Base-by-base conservation (phyloP, 2,329 filamentous ascomycete genomes). In the Arthrobotrys conoides region DNA sequence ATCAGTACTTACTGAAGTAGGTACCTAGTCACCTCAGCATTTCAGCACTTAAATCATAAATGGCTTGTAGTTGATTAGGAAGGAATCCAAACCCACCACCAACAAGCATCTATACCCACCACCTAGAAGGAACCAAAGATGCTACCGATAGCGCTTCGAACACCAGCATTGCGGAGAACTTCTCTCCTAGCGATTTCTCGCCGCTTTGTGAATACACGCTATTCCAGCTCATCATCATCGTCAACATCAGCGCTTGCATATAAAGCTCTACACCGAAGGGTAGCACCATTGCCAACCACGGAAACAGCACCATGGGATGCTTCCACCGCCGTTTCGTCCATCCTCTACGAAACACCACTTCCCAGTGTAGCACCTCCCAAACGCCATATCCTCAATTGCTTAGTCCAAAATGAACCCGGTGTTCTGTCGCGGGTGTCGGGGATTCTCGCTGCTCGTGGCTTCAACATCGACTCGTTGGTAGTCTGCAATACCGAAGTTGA, bases 401-500 rank as follows among this genome's bases (percentile, higher is more conserved):
- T 99, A 80, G 96, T 99, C 79, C 96, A 99, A 86, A 99, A 99
- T 87, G 96, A 99, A 87, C 96, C 96, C 12, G 96, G 96, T 87
- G 96, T 99, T 72, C 88, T 99, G 75, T 98, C 95, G 66, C 94
- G 96, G 78, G 93, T 99, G 9, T 98, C 96, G 0, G 96, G 96
- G 70, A 98, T 99, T 83, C 88, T 99, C 38, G 96, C 96, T 12
- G 96, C 96, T 51, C 90, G 96, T 76, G 96, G 96, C 81, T 99
- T 99, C 90, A 99, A 99, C 87, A 99, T 99, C 83, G 96, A 99
- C 88, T 97, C 93, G 69, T 88, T 99, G 80, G 96, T 99, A 70
- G 96, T 99, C 79, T 99, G 96, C 88, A 96, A 93, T 86, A 99
- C 96, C 80, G 96, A 99, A 86, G 94, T 99, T 27, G 93, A 95